These are phyloP conservation scores for Taphrina populina DNA, from an alignment of 1,139 yeast species.

Conservation along the genomic window DNA sequence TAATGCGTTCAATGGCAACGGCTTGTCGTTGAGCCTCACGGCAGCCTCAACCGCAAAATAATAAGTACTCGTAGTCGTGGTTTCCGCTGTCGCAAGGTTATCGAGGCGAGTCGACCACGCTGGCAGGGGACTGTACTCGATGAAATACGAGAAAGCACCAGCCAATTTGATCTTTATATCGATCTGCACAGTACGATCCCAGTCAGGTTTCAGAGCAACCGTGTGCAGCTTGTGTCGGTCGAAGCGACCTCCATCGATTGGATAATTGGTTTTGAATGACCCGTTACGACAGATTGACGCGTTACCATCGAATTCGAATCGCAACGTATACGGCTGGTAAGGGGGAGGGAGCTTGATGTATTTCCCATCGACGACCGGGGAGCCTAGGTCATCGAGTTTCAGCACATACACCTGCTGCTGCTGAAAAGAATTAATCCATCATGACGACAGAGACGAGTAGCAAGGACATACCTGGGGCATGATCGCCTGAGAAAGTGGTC, in stretches of 20 bases:
- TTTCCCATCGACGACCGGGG: constrained; percentile 19
- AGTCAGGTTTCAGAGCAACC: constrained; percentile 51
- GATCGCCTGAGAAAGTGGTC: no score
- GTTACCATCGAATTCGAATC: constrained; percentile 71
- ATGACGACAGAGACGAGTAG: no score
- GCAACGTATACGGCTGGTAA: constrained; percentile 53
- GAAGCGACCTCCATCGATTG: constrained; percentile 53
- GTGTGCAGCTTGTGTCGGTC: constrained; percentile 58
- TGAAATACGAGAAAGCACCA: constrained; percentile 65
- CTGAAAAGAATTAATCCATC: no score
- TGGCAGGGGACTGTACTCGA: constrained; percentile 51
- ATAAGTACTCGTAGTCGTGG: constrained; percentile 48
- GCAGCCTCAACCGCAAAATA: constrained; percentile 84
- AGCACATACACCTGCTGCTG: constrained; percentile 10
- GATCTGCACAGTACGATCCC: constrained; percentile 55
- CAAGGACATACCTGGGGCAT: no score
- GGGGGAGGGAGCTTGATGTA: constrained; percentile 52
- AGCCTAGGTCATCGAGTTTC: constrained; percentile 22
- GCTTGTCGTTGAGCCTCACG: constrained; percentile 56
- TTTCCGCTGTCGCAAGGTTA: constrained; percentile 27
- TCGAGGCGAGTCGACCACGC: constrained; percentile 48
- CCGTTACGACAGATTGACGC: constrained; percentile 71
- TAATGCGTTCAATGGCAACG: constrained; percentile 73
- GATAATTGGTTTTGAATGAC: constrained; percentile 71
- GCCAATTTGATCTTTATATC: constrained; percentile 66